phyloP scores from a whole-genome alignment of 768 basidiomycete genomes.

The Suillus subluteus region DNA sequence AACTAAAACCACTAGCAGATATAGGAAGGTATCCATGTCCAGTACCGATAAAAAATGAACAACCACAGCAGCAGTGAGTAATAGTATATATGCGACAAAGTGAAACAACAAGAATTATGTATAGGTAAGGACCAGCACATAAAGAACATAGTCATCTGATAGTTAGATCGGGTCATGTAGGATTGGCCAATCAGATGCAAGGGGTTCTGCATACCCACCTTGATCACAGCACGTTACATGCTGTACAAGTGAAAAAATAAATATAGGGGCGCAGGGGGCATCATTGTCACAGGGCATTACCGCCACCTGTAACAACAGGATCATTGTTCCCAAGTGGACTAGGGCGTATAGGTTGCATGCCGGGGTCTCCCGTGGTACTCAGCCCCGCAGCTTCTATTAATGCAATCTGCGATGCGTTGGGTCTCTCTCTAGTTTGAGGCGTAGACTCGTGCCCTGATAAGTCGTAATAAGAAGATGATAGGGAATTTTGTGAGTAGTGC shows the following conservation, averaged over 20 bases:
- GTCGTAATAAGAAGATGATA: constrained; percentile 27
- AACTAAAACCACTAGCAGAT: neutral
- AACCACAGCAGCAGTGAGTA: neutral
- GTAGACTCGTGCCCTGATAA: constrained; percentile 7
- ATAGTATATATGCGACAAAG: neutral
- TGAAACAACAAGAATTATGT: neutral
- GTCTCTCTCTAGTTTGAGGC: constrained; percentile 25
- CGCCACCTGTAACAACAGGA: neutral
- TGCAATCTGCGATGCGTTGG: constrained; percentile 23
- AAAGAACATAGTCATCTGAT: neutral
- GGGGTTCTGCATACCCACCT: neutral
- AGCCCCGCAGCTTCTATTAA: constrained; percentile 31
- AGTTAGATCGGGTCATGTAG: neutral
- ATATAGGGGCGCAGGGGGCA: neutral
- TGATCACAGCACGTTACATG: neutral
- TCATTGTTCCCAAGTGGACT: constrained; percentile 25
- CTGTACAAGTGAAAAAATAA: neutral
- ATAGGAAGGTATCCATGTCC: neutral
- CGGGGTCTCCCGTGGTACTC: neutral
- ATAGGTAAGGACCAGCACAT: neutral
- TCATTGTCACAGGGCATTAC: neutral
- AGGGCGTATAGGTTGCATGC: constrained; percentile 15
- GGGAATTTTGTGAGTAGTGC: constrained; percentile 29
- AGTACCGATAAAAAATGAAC: neutral
- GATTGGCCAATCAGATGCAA: neutral